These are phyloP conservation scores for Pythium coloratum DNA, from an alignment of 352 stramenopile species.

Conservation along the genomic window DNA sequence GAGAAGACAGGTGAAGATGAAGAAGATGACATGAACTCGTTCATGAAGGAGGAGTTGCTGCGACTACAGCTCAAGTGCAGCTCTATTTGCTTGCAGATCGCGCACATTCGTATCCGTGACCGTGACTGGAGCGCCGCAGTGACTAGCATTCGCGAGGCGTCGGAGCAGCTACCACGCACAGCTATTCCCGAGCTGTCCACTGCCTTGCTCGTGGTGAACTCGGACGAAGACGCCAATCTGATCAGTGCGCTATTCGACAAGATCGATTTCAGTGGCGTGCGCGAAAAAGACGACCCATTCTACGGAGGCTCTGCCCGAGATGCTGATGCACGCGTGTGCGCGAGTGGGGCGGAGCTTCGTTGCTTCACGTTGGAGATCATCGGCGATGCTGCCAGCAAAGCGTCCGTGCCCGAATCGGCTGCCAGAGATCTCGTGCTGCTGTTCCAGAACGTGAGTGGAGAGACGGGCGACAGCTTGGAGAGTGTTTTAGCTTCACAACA, in stretches of 20 bases:
- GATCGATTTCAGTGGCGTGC: slow-evolving; percentile 72
- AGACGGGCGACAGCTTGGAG: slow-evolving; percentile 4
- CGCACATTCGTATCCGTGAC: slow-evolving; percentile 38
- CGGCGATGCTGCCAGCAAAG: slow-evolving; percentile 67
- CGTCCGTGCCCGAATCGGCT: neutral
- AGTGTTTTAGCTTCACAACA: neutral
- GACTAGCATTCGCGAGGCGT: slow-evolving; percentile 44
- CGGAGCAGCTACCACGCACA: neutral
- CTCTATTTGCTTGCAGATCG: slow-evolving; percentile 67
- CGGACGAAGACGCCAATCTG: slow-evolving; percentile 13
- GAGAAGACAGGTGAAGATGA: slow-evolving; percentile 31
- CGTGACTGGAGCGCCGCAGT: slow-evolving; percentile 43
- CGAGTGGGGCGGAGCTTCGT: slow-evolving; percentile 50
- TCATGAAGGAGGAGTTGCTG: slow-evolving; percentile 78
- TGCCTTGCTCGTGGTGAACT: neutral
- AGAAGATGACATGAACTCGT: slow-evolving; percentile 51
- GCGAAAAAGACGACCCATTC: slow-evolving; percentile 33
- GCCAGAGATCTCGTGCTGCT: slow-evolving; percentile 29
- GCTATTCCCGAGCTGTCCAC: neutral
- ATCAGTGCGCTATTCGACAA: slow-evolving; percentile 50
- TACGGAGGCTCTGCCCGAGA: slow-evolving; percentile 25
- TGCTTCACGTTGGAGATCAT: slow-evolving; percentile 64
- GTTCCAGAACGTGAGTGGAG: slow-evolving; percentile 53
- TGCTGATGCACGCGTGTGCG: slow-evolving; percentile 35
- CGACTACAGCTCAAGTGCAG: slow-evolving; percentile 77